Percentiles rank a stretch among this genome's conserved stretches.
These are phyloP conservation scores for Hyphopichia khmerensis DNA, from an alignment of 1,139 yeast genomes.

Conservation along the genomic window DNA sequence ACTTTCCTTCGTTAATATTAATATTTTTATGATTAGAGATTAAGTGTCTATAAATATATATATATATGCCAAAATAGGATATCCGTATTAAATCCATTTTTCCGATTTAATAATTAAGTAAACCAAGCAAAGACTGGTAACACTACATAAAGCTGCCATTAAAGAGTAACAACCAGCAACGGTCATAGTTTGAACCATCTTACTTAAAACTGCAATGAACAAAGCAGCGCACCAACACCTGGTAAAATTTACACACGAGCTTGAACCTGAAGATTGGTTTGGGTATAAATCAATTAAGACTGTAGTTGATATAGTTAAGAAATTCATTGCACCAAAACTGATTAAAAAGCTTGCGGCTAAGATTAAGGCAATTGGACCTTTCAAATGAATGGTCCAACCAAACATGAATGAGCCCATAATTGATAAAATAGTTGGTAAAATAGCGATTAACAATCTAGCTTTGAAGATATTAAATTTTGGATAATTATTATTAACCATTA, in stretches of 20 bases:
- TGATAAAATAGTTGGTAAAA: slow-evolving; percentile 26
- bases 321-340: slow-evolving; percentile 52
- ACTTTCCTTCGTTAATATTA: background rate
- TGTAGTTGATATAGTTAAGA: slow-evolving; percentile 51
- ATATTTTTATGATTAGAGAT: background rate
- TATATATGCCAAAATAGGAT: too few relatives aligned
- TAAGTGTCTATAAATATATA: background rate
- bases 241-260: slow-evolving; percentile 58
- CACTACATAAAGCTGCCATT: slow-evolving; percentile 31
- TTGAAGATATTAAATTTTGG: slow-evolving; percentile 24
- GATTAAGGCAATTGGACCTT: slow-evolving; percentile 53
- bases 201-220: slow-evolving; percentile 60
- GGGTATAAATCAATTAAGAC: slow-evolving; percentile 64
- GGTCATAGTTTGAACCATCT: slow-evolving; percentile 51
- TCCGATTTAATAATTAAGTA: slow-evolving; percentile 5
- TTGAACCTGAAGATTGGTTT: slow-evolving; percentile 56
- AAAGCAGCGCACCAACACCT: slow-evolving; percentile 63
- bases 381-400: slow-evolving; percentile 67
- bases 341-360: slow-evolving; percentile 54
- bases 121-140: slow-evolving; percentile 5
- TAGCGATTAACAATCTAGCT: slow-evolving; percentile 26
- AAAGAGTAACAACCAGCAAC: slow-evolving; percentile 67
- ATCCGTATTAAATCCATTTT: slow-evolving; percentile 4
- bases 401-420: slow-evolving; percentile 47
- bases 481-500: slow-evolving; percentile 45